Evolutionary conservation across 352 stramenopile species (phyloP).

Genomic region (Paralagenidium karlingii): DNA sequence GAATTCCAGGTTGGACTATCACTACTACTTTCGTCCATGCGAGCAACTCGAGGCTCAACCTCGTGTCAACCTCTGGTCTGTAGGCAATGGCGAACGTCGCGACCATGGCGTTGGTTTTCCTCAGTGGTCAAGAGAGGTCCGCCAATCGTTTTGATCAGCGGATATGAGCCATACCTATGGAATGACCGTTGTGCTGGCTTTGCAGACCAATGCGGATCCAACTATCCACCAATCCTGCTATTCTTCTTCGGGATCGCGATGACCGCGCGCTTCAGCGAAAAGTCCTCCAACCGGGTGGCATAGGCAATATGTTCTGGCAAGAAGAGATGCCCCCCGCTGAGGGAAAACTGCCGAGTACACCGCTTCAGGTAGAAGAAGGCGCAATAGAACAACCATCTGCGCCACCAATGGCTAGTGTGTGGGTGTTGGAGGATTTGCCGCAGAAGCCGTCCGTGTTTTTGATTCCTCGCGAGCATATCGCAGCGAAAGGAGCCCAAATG

Average conservation of each 20-base stretch:
- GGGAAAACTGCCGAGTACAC: too few relatives aligned
- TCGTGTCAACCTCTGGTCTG: too few relatives aligned
- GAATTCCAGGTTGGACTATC: too few relatives aligned
- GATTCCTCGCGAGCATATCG: slow-evolving; percentile 20
- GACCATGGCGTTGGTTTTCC: slow-evolving; percentile 30
- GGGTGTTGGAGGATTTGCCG: slow-evolving; percentile 24
- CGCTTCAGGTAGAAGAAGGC: too few relatives aligned
- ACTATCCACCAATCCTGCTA: slow-evolving; percentile 28
- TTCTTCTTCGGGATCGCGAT: slow-evolving; percentile 22
- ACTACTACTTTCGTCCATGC: too few relatives aligned
- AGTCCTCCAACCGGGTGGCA: slow-evolving; percentile 10
- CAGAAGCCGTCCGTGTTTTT: slow-evolving; percentile 19
- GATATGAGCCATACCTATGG: not conserved
- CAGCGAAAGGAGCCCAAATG: slow-evolving; percentile 15
- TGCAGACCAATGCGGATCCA: slow-evolving; percentile 26
- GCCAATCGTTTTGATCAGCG: slow-evolving; percentile 5
- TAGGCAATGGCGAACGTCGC: slow-evolving; percentile 19
- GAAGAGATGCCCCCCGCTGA: slow-evolving; percentile 19
- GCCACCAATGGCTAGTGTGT: too few relatives aligned
- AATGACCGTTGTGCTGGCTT: not conserved
- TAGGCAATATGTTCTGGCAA: slow-evolving; percentile 22
- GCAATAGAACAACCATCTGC: too few relatives aligned
- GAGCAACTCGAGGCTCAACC: too few relatives aligned
- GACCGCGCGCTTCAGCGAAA: slow-evolving; percentile 14
- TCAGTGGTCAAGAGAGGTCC: slow-evolving; percentile 31